Evolutionary conservation across 75 land plant genomes (phyloP).

Genomic region (Adiantum capillusveneris): DNA sequence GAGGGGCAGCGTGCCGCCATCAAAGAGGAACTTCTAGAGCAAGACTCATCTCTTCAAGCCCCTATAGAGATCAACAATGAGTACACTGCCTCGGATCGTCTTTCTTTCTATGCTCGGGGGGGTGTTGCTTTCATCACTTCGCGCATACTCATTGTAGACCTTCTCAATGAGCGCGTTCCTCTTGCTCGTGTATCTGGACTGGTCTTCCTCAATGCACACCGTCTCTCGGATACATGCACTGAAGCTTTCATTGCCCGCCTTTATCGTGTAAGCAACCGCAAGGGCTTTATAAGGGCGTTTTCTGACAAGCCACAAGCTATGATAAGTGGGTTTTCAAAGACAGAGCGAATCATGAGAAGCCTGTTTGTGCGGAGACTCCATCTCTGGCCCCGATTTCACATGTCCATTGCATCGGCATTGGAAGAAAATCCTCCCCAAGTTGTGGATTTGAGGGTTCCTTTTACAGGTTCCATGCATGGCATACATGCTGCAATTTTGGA

Average conservation of each 20-base stretch:
- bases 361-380: slow-evolving; percentile 54
- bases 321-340: slow-evolving; percentile 81
- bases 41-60: slow-evolving; percentile 12
- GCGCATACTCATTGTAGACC: slow-evolving; percentile 64
- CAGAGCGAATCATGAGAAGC: slow-evolving; percentile 75
- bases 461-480: slow-evolving; percentile 60
- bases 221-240: slow-evolving; percentile 72
- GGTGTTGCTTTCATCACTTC: slow-evolving; percentile 68
- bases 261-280: slow-evolving; percentile 28
- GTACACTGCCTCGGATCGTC: slow-evolving; percentile 52
- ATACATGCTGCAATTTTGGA: slow-evolving; percentile 83
- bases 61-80: slow-evolving; percentile 69
- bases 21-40: slow-evolving; percentile 28
- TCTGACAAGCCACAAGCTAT: slow-evolving; percentile 78
- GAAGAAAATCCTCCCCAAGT: slow-evolving; percentile 85
- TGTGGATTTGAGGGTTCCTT: slow-evolving; percentile 75
- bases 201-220: slow-evolving; percentile 66
- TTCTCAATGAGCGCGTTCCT: slow-evolving; percentile 55
- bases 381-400: slow-evolving; percentile 89
- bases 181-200: slow-evolving; percentile 45
- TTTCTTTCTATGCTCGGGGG: slow-evolving; percentile 45
- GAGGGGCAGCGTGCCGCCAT: slow-evolving; percentile 38
- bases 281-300: slow-evolving; percentile 58
- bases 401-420: slow-evolving; percentile 45
- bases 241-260: slow-evolving; percentile 82